Conservation (phyloP, 1,284 basidiomycete species). For the Boletellus sp. region DNA sequence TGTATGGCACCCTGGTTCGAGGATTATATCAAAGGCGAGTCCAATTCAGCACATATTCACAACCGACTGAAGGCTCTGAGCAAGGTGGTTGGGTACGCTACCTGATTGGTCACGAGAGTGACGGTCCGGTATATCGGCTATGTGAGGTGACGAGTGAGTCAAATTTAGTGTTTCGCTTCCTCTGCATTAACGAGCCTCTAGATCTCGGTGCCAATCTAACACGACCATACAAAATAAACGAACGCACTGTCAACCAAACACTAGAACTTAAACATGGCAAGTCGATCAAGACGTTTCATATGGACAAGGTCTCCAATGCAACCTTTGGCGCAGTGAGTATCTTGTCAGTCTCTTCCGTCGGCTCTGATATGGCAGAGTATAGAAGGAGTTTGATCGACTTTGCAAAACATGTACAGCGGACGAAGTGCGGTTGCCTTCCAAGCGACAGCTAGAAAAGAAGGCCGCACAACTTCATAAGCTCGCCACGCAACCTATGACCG, state of each 20-base stretch:
- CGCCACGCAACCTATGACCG: constrained; percentile 63
- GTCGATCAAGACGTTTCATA: constrained; percentile 53
- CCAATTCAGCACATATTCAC: not conserved
- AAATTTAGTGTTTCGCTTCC: not conserved
- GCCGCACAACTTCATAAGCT: constrained; percentile 57
- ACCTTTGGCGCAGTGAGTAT: constrained; percentile 55
- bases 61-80: constrained; percentile 8
- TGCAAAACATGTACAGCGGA: constrained; percentile 48
- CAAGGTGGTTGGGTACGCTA: constrained; percentile 80
- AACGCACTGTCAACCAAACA: constrained; percentile 55
- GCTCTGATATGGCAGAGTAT: constrained; percentile 13
- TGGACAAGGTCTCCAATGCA: constrained; percentile 82
- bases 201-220: constrained; percentile 45
- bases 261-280: constrained; percentile 74
- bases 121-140: constrained; percentile 72
- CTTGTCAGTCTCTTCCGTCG: not conserved
- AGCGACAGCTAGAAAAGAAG: constrained; percentile 64
- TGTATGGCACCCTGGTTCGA: constrained; percentile 74
- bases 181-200: constrained; percentile 10
- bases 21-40: constrained; percentile 69
- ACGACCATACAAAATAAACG: constrained; percentile 76
- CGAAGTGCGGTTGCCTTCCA: constrained; percentile 62
- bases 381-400: constrained; percentile 77
- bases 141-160: constrained; percentile 73
- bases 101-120: constrained; percentile 57